Base-by-base conservation (phyloP, 2,329 filamentous ascomycete species). In the Blastomyces parvus region DNA sequence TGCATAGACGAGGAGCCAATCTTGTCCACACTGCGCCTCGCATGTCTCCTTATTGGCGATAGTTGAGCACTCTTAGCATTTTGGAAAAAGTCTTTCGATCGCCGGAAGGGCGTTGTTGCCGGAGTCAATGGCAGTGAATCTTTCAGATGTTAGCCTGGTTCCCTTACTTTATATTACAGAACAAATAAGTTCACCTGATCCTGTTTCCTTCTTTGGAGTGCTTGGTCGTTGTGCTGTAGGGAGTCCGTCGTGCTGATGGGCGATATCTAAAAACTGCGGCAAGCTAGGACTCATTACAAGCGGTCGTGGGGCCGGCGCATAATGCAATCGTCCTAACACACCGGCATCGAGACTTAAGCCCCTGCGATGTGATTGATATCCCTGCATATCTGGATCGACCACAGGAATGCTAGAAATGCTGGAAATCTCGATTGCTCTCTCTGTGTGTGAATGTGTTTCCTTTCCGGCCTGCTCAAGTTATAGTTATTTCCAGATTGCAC, bases 271-370 rank as follows among this genome's bases (percentile, higher is more conserved):
- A 55, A 61, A 64, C 50, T 50, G 55, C 17, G 76, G 80, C 80
- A 76, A 82, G 78, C 74, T 74, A 79, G 83, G 77, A 82, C 82
- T 78, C 85, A 81, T 68, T 85, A 57, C 60, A 38, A 61, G 53
- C 2, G 19, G 30, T n/a, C 30, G 52, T 11, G 56, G 40, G 19
- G 36, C 22, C 9, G 61, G 46, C 19, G 60, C 25, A 62, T 64
- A 62, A 40, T 62, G 64, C 14, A 62, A 55, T 36, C 60, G 60
- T n/a, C 46, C 61, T 25, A 61, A 57, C 27, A 66, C 46, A n/a
- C 66, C 64, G 19, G 64, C 88, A 79, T 95, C 90, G 71, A 95
- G 82, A 79, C 89, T 94, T 79, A 92, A 86, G 73, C 91, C 92
- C 76, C 90, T 84, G 78, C 90, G 87, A 79, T 95, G 90, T 74